Percentiles rank a stretch among this genome's conserved stretches.
Conservation (phyloP, 192 early-diverging fungal genomes). For the Coemansia sp. region DNA sequence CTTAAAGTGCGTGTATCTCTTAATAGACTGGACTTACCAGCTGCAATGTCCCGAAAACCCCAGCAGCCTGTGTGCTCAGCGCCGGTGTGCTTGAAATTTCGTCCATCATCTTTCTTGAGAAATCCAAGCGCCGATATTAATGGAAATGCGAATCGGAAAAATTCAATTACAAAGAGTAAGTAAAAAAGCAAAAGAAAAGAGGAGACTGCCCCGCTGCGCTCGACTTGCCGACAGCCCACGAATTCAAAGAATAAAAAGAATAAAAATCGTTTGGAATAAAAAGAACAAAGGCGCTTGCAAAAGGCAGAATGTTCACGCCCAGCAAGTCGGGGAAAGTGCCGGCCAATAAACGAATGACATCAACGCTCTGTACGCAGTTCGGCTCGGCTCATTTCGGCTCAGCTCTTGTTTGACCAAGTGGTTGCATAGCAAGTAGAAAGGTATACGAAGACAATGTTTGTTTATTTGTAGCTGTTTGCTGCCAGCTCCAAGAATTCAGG, state of each 20-base stretch:
- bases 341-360: background rate
- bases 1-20: no score
- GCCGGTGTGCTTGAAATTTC: constrained; percentile 42
- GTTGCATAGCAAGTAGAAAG: no score
- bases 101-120: constrained; percentile 41
- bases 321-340: background rate
- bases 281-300: background rate
- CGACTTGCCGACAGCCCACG: background rate
- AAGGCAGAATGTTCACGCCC: background rate
- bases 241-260: background rate
- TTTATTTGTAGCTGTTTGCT: background rate
- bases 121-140: background rate
- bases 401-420: no score
- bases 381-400: background rate
- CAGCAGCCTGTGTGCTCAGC: constrained; percentile 41
- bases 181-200: background rate
- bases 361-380: background rate
- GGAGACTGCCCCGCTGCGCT: background rate
- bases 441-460: no score
- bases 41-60: constrained; percentile 28
- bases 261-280: background rate
- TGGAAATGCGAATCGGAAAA: background rate
- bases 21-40: constrained; percentile 69
- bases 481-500: constrained; percentile 18
- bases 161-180: background rate